Base-by-base conservation (phyloP, 2,329 filamentous ascomycete species). In the Lojkania enalia region DNA sequence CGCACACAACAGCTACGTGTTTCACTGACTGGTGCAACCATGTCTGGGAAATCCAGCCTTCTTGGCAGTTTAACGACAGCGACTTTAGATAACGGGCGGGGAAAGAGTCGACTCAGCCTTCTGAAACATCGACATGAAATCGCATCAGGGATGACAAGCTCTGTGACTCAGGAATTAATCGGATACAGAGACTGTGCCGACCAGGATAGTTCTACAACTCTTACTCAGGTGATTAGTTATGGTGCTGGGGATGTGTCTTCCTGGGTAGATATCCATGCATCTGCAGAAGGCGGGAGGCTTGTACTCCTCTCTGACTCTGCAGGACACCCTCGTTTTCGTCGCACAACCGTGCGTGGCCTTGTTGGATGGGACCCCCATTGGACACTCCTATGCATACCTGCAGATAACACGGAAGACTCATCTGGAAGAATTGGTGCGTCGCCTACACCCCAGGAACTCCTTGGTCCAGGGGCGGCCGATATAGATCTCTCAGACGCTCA, bases 321-420 rank as follows among this genome's bases (percentile, higher is more conserved):
- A 13, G 94, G 94, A 0, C 88, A 95, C 53, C 86, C 91, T 27
- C 84, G 90, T 33, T 99, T 94, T 69, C 82, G 90, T 36, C 85
- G 94, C 44, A 97, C 92, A 4, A 92, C 90, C 2, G 77, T 97
- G 41, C 83, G 92, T 48, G 90, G 91, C 0, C 76, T 99, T n/a
- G 80, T 99, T 52, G 94, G 91, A 35, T 97, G 94, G 91, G 88
- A 88, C 27, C 94, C 94, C 6, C 90, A 97, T 65, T 99, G 94
- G 86, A 90, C 88, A 1, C 70, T 96, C 16, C 77, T 97, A 2
- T 96, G 95, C 56, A 83, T 97, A 49, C 84, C 90, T 35, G 90
- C 89, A 25, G 87, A 94, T 60, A 86, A 87, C 52, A 76, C 79
- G 9, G 82, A 86, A 35, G 69, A 72, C 36, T 60, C 66, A 31